These are phyloP conservation scores for Trichoderma harzianum DNA, from an alignment of 2,329 filamentous ascomycete species.

Conservation along the genomic window DNA sequence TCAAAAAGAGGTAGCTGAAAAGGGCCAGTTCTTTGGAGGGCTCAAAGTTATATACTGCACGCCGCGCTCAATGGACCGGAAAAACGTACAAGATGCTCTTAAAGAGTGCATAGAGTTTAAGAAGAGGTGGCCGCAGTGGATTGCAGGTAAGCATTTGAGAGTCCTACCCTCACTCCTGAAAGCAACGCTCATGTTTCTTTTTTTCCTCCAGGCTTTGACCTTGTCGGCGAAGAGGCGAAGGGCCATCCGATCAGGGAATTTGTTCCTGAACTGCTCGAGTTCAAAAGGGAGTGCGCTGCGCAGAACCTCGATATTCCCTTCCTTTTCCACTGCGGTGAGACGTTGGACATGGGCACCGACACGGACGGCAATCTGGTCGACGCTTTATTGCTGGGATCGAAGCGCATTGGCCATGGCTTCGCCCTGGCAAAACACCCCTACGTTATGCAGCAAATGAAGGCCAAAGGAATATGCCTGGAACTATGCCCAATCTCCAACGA, in stretches of 20 bases:
- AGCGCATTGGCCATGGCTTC: conserved; percentile 72
- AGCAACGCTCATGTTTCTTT: not conserved
- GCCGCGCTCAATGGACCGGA: conserved; percentile 55
- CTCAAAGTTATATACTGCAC: conserved; percentile 72
- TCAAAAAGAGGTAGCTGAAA: conserved; percentile 29
- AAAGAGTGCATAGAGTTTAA: conserved; percentile 62
- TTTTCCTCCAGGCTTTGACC: conserved; percentile 55
- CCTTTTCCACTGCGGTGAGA: conserved; percentile 75
- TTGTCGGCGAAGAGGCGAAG: conserved; percentile 65
- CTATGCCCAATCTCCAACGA: conserved; percentile 77
- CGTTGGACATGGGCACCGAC: conserved; percentile 61
- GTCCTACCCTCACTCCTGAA: not conserved
- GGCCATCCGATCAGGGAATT: conserved; percentile 58
- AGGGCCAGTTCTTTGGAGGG: conserved; percentile 51
- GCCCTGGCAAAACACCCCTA: conserved; percentile 64
- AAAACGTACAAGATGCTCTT: conserved; percentile 50
- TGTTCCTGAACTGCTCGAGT: conserved; percentile 53
- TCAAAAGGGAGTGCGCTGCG: conserved; percentile 49
- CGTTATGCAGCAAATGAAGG: conserved; percentile 63
- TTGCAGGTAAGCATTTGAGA: conserved; percentile 53
- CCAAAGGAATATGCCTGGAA: conserved; percentile 66
- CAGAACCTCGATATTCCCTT: conserved; percentile 61
- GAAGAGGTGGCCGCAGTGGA: conserved; percentile 51
- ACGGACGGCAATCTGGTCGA: conserved; percentile 67
- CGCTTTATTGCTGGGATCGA: conserved; percentile 61